phyloP scores from a whole-genome alignment of 495 filamentous ascomycete species.

The Aspergillus diversus region DNA sequence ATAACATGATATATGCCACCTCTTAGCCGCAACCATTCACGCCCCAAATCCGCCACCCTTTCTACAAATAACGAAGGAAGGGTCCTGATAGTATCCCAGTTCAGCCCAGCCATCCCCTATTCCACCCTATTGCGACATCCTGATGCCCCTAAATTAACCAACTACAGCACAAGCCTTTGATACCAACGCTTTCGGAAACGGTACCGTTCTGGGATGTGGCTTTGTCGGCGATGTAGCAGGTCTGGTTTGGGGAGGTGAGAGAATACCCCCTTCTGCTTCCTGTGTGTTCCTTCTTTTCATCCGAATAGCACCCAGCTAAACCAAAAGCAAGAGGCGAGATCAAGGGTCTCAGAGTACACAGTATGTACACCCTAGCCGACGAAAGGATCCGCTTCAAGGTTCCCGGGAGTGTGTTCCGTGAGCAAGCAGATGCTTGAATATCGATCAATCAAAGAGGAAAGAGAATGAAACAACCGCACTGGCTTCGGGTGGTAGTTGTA shows the following conservation, averaged over 20 bases:
- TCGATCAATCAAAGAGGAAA: constrained; percentile 18
- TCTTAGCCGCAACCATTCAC: no score
- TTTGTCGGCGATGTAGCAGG: constrained; percentile 53
- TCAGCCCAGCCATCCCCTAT: not conserved
- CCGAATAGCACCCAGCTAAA: not conserved
- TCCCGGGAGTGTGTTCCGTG: constrained; percentile 22
- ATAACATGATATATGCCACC: not conserved
- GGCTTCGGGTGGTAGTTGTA: constrained; percentile 38
- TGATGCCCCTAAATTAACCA: not conserved
- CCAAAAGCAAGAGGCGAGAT: constrained; percentile 20
- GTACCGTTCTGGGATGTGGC: constrained; percentile 52
- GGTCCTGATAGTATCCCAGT: no score
- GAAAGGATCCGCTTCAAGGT: constrained; percentile 31
- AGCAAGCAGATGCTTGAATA: constrained; percentile 29
- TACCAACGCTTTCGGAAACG: constrained; percentile 32
- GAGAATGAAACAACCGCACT: constrained; percentile 20
- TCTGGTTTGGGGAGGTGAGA: constrained; percentile 33
- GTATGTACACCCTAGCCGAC: constrained; percentile 32
- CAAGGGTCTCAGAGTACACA: constrained; percentile 27
- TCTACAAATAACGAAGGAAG: no score
- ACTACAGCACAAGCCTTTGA: constrained; percentile 30
- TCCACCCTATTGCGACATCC: not conserved
- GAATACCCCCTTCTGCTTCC: not conserved
- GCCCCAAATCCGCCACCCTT: no score
- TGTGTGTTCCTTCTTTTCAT: not conserved